Evolutionary conservation across 441 rosid genomes (phyloP), one percentile per base, ranked within the genome.

Genomic region (Populus hybrid): DNA sequence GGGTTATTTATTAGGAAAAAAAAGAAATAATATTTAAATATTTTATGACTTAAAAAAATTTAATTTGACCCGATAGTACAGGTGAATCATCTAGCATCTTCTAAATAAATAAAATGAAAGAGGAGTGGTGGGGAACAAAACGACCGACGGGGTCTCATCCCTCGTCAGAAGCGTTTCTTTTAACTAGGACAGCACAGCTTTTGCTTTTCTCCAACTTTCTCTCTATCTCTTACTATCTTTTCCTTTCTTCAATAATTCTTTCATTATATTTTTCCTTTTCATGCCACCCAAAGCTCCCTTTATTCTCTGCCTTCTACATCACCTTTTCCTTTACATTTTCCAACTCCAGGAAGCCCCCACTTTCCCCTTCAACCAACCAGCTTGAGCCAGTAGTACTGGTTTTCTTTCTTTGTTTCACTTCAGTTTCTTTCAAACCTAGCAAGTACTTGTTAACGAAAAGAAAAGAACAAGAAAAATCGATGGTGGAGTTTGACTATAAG

Each of bases 211-310:
- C 68, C 68, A 21, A 64, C 68, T 42, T 63, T 11, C 16, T 63
- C 50, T 42, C 23, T 56, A 77, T 76, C 36, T 33, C 66, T 64
- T 61, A 42, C 68, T 20, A 7, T 14, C 86, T 89, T 91, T 88
- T 85, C 68, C 88, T 80, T 82, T 79, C 75, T 83, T 85, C 90
- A 86, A 91, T 87, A 80, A 89, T 90, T 74, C 79, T 81, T 77
- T n/a, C 83, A 83, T 86, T 84, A 83, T 74, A 64, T 16, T 72
- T 69, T 5, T 68, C 31, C 45, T 79, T 64, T 80, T 81, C 33
- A 76, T 82, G 74, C 83, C 79, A 74, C 67, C 84, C 76, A 68
- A 69, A 45, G 70, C 71, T 0, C 42, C 75, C 82, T 82, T 83
- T 79, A 78, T 77, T 81, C 85, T 80, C 74, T 75, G 61, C 66